A percentile compares a stretch with the other conserved stretches of the same genome.
These are phyloP conservation scores for Sherardia arvensis DNA, from an alignment of 257 asterid species.

Conservation along the genomic window DNA sequence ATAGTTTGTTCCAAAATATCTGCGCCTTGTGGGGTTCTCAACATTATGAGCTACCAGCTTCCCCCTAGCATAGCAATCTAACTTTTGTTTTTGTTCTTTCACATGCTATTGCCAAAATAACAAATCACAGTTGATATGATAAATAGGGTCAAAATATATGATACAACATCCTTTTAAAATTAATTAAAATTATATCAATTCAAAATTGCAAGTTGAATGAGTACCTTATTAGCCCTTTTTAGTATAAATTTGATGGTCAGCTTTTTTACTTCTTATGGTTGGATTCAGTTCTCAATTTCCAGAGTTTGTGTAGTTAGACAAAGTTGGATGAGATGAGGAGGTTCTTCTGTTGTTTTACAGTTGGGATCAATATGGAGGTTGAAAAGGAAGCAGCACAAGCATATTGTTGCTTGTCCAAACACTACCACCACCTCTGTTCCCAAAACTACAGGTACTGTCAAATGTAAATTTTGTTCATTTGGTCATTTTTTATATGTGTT, in stretches of 20 bases:
- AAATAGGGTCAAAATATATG: neutral
- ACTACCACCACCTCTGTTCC: conserved; percentile 14
- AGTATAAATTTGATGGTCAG: neutral
- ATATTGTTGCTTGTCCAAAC: conserved; percentile 27
- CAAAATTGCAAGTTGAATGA: neutral
- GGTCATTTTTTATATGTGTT: neutral
- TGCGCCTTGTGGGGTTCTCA: neutral
- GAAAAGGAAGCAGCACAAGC: conserved; percentile 50
- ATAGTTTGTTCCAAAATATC: neutral
- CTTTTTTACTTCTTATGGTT: neutral
- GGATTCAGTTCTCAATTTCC: too few relatives aligned
- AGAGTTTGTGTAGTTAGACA: too few relatives aligned
- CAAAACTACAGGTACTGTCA: conserved; percentile 4
- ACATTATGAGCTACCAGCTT: neutral
- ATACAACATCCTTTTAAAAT: too few relatives aligned
- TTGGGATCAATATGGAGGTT: conserved; percentile 67
- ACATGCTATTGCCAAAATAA: neutral
- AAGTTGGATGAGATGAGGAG: neutral
- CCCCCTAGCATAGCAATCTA: neutral
- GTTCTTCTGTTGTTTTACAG: conserved; percentile 26
- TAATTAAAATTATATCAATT: too few relatives aligned
- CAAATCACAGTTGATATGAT: neutral
- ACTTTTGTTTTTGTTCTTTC: neutral
- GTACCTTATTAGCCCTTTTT: too few relatives aligned
- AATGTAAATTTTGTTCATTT: neutral